These are phyloP conservation scores for Moelleriella libera DNA, from an alignment of 2,329 filamentous ascomycete genomes.

Conservation along the genomic window DNA sequence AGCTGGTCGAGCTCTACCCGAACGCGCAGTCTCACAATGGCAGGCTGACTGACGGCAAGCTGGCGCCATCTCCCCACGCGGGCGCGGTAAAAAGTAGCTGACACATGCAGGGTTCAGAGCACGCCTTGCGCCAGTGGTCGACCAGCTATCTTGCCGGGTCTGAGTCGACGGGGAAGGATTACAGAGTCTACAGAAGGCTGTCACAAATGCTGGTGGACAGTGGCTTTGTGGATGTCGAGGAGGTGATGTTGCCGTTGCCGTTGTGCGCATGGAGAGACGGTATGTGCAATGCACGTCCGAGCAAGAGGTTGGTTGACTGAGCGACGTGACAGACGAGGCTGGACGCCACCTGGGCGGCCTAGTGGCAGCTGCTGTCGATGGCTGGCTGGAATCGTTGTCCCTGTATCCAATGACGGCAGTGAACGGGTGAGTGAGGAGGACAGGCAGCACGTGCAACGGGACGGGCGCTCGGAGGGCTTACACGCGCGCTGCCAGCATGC, in stretches of 20 bases:
- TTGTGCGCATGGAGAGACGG: slow-evolving; percentile 57
- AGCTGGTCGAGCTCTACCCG: slow-evolving; percentile 79
- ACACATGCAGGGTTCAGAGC: slow-evolving; percentile 24
- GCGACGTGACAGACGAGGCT: slow-evolving; percentile 26
- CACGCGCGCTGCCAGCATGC: no score
- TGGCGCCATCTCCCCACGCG: background rate
- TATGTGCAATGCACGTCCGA: slow-evolving; percentile 16
- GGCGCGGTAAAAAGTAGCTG: slow-evolving; percentile 1
- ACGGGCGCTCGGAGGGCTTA: no score
- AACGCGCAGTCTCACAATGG: slow-evolving; percentile 80
- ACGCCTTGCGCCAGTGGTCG: slow-evolving; percentile 57
- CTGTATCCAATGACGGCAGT: slow-evolving; percentile 41
- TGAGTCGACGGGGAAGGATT: slow-evolving; percentile 50
- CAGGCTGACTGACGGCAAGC: slow-evolving; percentile 48
- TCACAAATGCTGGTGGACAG: slow-evolving; percentile 42
- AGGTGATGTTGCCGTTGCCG: slow-evolving; percentile 49
- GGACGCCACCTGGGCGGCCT: slow-evolving; percentile 36
- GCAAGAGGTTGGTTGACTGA: background rate
- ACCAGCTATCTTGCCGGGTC: slow-evolving; percentile 37
- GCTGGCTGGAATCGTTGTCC: slow-evolving; percentile 38
- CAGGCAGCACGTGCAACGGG: no score
- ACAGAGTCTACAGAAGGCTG: slow-evolving; percentile 47
- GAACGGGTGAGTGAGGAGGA: slow-evolving; percentile 23
- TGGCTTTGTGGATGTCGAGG: slow-evolving; percentile 56
- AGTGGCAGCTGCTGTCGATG: slow-evolving; percentile 39